These are phyloP conservation scores for Flagelloscypha sp. DNA, from an alignment of 768 basidiomycete species.

Conservation along the genomic window DNA sequence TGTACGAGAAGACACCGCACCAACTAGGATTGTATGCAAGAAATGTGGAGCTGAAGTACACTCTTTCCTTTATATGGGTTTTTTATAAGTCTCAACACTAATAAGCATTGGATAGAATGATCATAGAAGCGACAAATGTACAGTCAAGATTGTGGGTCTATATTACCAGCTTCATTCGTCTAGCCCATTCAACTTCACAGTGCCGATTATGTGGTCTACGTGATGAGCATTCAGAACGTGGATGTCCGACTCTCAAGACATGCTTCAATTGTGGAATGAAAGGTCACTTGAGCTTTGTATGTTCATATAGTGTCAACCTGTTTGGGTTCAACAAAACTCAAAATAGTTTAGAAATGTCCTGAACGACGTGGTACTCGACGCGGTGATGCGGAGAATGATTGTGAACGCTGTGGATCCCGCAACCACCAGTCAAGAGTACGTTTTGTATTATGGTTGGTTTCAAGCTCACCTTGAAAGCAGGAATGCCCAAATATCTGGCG, in stretches of 20 bases:
- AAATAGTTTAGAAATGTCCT: slow-evolving; percentile 51
- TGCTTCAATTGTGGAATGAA: slow-evolving; percentile 81
- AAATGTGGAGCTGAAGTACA: slow-evolving; percentile 68
- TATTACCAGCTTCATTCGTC: slow-evolving; percentile 2
- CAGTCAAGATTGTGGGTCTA: slow-evolving; percentile 58
- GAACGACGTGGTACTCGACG: slow-evolving; percentile 36
- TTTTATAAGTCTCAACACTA: no score
- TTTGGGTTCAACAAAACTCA: not conserved
- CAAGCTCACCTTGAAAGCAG: slow-evolving; percentile 26
- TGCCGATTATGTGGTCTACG: slow-evolving; percentile 76
- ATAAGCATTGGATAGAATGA: no score
- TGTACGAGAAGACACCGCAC: slow-evolving; percentile 32
- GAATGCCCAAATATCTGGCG: slow-evolving; percentile 83
- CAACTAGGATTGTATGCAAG: slow-evolving; percentile 56
- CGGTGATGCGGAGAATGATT: slow-evolving; percentile 32
- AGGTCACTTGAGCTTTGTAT: slow-evolving; percentile 66
- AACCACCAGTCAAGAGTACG: slow-evolving; percentile 57
- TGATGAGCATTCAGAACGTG: slow-evolving; percentile 69
- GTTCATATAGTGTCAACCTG: slow-evolving; percentile 11
- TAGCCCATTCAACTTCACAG: slow-evolving; percentile 25
- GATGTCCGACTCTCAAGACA: slow-evolving; percentile 73
- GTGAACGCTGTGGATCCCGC: slow-evolving; percentile 63
- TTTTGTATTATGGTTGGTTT: slow-evolving; percentile 3
- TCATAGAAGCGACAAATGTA: slow-evolving; percentile 61
- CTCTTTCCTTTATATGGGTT: no score